A percentile compares a stretch with the other conserved stretches of the same genome.
Conservation (phyloP, 2,329 filamentous ascomycete genomes). For the Ceratocystis ficicola region DNA sequence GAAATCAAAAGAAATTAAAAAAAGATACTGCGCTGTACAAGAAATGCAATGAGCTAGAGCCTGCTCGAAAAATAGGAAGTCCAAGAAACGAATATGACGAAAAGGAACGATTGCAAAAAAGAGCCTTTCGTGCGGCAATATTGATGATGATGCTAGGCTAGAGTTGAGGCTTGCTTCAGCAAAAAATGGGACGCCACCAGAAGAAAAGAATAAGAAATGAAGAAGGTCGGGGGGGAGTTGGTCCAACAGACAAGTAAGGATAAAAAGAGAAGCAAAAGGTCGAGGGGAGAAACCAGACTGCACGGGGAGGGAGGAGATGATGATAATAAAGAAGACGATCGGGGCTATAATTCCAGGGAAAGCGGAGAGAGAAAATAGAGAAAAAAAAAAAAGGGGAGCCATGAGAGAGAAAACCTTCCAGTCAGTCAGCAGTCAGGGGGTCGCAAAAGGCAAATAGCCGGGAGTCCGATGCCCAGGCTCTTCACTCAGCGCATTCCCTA, state of each 20-base stretch:
- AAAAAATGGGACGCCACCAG: constrained; percentile 1
- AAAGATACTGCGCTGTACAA: constrained; percentile 11
- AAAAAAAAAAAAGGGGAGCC: constrained; percentile 8
- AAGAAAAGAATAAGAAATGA: background rate
- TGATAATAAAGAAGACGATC: constrained; percentile 11
- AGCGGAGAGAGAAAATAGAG: constrained; percentile 5
- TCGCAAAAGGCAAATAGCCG: background rate
- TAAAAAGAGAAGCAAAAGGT: background rate
- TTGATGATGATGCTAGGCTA: background rate
- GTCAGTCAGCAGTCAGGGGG: background rate
- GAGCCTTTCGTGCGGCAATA: background rate
- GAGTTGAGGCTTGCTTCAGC: background rate
- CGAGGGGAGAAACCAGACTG: background rate
- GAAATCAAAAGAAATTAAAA: constrained; percentile 3
- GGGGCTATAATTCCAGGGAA: background rate
- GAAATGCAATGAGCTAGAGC: constrained; percentile 4
- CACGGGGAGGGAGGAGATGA: background rate
- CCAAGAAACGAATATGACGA: background rate
- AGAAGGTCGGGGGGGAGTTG: background rate
- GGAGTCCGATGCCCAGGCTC: background rate
- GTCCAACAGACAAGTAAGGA: background rate
- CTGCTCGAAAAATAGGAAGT: constrained; percentile 6
- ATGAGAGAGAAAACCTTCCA: constrained; percentile 5
- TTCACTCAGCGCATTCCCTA: background rate
- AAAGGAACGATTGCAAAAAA: background rate